phyloP scores from a whole-genome alignment of 768 basidiomycete species.

The Collybia nuda region DNA sequence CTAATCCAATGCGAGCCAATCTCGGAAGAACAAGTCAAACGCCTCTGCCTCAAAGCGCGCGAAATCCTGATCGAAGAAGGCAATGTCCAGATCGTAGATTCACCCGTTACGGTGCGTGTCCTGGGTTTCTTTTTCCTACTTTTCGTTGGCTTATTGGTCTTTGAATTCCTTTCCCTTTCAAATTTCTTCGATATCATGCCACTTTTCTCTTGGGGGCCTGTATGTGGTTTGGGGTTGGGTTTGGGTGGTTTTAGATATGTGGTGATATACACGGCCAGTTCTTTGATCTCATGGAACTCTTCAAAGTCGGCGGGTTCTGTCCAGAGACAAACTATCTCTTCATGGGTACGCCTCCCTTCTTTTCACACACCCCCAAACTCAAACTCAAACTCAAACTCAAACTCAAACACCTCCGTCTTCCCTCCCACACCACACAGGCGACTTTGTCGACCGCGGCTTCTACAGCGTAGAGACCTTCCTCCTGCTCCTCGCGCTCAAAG shows the following conservation, averaged over 20 bases:
- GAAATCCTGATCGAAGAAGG: slow-evolving; percentile 98
- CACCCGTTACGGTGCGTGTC: slow-evolving; percentile 85
- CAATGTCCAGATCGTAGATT: slow-evolving; percentile 90
- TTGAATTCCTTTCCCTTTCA: no score
- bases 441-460: slow-evolving; percentile 97
- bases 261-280: slow-evolving; percentile 99
- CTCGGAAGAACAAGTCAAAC: slow-evolving; percentile 93
- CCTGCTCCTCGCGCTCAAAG: slow-evolving; percentile 91
- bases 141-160: no score
- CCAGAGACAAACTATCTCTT: slow-evolving; percentile 95
- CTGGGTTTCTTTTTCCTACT: no score
- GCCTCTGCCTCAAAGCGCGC: slow-evolving; percentile 91
- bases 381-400: no score
- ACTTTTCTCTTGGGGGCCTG: no score
- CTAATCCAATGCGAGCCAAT: slow-evolving; percentile 93
- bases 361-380: no score
- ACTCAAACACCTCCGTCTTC: not conserved
- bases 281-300: slow-evolving; percentile 94
- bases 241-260: slow-evolving; percentile 56
- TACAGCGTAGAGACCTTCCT: slow-evolving; percentile 97
- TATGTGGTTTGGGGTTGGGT: no score
- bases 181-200: no score
- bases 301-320: slow-evolving; percentile 89
- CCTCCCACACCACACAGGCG: slow-evolving; percentile 51
- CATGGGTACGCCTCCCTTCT: slow-evolving; percentile 93